Conservation (phyloP, 2,329 filamentous ascomycete species). For the Macrophomina tecta region DNA sequence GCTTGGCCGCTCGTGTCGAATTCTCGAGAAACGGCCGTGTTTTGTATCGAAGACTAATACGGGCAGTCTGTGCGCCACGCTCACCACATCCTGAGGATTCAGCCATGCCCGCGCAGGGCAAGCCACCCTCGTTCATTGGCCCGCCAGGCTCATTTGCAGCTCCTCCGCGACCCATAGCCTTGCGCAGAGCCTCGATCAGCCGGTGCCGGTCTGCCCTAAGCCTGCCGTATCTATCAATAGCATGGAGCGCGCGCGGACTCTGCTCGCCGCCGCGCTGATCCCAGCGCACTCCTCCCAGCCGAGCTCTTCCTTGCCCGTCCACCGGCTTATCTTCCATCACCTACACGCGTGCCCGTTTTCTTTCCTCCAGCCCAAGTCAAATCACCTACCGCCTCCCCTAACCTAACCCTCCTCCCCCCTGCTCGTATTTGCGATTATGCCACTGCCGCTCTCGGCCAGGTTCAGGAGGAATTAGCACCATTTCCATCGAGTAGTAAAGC, state of each 20-base stretch:
- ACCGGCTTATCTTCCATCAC: conserved; percentile 9
- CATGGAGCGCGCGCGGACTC: neutral
- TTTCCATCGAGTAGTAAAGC: conserved; percentile 4
- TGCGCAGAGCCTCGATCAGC: conserved; percentile 23
- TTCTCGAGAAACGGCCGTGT: conserved; percentile 26
- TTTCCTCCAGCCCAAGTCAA: neutral
- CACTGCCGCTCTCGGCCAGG: neutral
- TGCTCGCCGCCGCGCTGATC: conserved; percentile 8
- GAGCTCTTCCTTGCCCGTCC: conserved; percentile 18
- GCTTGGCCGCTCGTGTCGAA: conserved; percentile 24
- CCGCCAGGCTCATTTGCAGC: conserved; percentile 10
- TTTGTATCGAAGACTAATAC: conserved; percentile 21
- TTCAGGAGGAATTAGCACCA: conserved; percentile 18
- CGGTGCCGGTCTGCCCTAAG: conserved; percentile 12
- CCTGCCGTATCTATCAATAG: conserved; percentile 26
- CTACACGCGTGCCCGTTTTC: conserved; percentile 9
- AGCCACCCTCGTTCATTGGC: conserved; percentile 19
- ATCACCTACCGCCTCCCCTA: neutral
- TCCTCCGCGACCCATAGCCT: neutral
- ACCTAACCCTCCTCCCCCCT: conserved; percentile 3
- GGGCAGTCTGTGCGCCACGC: conserved; percentile 1
- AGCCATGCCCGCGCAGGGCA: conserved; percentile 3
- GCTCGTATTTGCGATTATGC: conserved; percentile 24
- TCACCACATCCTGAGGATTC: conserved; percentile 10
- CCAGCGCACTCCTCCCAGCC: conserved; percentile 7